These are phyloP conservation scores for Helenozyma rhizophorensis DNA, from an alignment of 805 yeast genomes.

Conservation along the genomic window DNA sequence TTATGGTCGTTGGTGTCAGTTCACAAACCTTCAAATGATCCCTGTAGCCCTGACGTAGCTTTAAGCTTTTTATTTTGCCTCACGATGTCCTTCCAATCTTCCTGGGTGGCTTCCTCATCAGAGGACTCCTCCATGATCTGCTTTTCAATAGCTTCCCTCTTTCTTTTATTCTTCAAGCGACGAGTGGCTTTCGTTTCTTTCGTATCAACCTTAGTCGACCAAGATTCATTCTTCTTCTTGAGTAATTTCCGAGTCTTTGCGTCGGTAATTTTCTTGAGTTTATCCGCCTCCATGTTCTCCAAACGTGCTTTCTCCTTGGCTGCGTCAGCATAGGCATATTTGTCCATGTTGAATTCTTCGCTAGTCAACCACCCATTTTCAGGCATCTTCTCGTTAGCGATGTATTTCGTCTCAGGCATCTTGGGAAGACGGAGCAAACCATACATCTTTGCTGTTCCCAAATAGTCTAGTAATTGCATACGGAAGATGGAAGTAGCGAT, in stretches of 20 bases:
- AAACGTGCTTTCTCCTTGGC: slow-evolving; percentile 60
- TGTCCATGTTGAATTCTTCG: slow-evolving; percentile 60
- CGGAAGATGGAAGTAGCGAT: slow-evolving; percentile 85
- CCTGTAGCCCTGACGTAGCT: slow-evolving; percentile 38
- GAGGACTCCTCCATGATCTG: slow-evolving; percentile 42
- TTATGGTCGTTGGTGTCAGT: too few species aligned
- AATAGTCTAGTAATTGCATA: slow-evolving; percentile 61
- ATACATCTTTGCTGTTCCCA: slow-evolving; percentile 68
- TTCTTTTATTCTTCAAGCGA: slow-evolving; percentile 62
- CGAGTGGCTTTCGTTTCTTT: slow-evolving; percentile 61
- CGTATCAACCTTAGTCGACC: slow-evolving; percentile 69
- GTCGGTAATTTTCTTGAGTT: slow-evolving; percentile 31
- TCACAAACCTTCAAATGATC: slow-evolving; percentile 54
- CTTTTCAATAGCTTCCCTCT: slow-evolving; percentile 64
- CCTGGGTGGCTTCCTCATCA: slow-evolving; percentile 39
- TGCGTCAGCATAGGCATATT: slow-evolving; percentile 58
- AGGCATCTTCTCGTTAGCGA: slow-evolving; percentile 47
- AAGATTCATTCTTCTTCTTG: slow-evolving; percentile 57
- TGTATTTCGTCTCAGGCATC: slow-evolving; percentile 81
- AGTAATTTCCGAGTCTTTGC: slow-evolving; percentile 41
- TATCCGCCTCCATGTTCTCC: slow-evolving; percentile 50
- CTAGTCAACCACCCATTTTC: slow-evolving; percentile 70
- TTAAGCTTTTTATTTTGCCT: slow-evolving; percentile 60
- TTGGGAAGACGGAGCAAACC: slow-evolving; percentile 82
- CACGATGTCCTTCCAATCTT: slow-evolving; percentile 88